Evolutionary conservation across 768 basidiomycete species (phyloP), one percentile per base, ranked within the genome.

Genomic region (Nidularia pulvinata): DNA sequence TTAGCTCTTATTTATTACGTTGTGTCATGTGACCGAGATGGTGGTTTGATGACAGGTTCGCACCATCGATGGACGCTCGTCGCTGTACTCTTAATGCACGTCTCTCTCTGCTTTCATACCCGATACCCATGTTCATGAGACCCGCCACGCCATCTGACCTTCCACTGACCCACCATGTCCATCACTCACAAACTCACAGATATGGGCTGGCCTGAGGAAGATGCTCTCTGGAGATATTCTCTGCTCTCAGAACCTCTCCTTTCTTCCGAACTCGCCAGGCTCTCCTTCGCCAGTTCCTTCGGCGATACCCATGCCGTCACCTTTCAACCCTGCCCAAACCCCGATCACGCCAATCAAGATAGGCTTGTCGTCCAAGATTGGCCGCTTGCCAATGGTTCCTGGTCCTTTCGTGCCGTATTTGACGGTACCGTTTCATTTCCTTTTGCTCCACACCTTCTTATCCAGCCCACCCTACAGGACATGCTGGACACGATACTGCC

Each of bases 401-500:
- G 80, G 79, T 59, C 63, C 2, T 77, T 82, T 50, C 69, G 74
- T 30, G 79, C 69, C 32, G 60, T 82, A 14, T 78, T 81, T 55
- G 81, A 83, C 53, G 81, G 81, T 73, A 51, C 13, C 6, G 16
- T 13, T 36, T 46, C 7, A 14, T 55, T 33, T 49, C n/a, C 44
- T 6, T 35, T 30, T 16, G 32, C 45, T 34, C 36, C 43, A 32
- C 14, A 32, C 55, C 45, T 44, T 30, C 30, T 39, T 50, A 42
- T 39, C 35, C 36, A 47, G 39, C 48, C 7, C 45, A 42, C 34
- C 50, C 33, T 49, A 34, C 53, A 77, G 77, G 77, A 19, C 78
- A 81, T 57, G 76, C 71, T 2, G 79, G 79, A 5, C 73, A 75
- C 54, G 75, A 80, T 37, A 72, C 78, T 0, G 80, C 69, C n/a